These are phyloP conservation scores for Microglena sp. DNA, from an alignment of 139 green algal species.

Conservation along the genomic window DNA sequence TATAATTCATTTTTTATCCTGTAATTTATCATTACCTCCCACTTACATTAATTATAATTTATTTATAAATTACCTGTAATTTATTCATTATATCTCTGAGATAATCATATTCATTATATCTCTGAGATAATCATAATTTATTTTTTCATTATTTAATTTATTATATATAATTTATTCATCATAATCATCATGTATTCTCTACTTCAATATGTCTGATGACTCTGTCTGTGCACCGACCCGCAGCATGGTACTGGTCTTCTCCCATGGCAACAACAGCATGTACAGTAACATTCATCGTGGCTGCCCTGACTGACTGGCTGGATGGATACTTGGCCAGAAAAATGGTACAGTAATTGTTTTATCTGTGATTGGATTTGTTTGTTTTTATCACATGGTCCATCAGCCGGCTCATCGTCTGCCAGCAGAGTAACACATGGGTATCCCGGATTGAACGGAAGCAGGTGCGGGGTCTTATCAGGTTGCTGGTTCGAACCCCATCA, in stretches of 20 bases:
- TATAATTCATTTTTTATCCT: too few relatives aligned
- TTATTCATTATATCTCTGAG: too few relatives aligned
- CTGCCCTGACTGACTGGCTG: constrained; percentile 88
- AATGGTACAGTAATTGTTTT: constrained; percentile 42
- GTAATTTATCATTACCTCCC: too few relatives aligned
- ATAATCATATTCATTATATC: too few relatives aligned
- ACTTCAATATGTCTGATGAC: neutral
- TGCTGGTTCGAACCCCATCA: too few relatives aligned
- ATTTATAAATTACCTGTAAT: too few relatives aligned
- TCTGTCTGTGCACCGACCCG: neutral
- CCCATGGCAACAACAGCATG: constrained; percentile 24
- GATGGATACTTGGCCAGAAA: constrained; percentile 91
- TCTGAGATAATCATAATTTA: neutral
- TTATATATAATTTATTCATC: neutral
- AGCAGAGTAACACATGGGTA: too few relatives aligned
- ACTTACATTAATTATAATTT: too few relatives aligned
- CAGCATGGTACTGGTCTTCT: constrained; percentile 52
- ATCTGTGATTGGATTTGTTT: neutral
- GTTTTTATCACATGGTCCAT: neutral
- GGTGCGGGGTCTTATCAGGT: too few relatives aligned
- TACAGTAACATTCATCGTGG: constrained; percentile 66
- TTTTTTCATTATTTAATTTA: neutral
- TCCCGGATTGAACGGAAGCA: too few relatives aligned
- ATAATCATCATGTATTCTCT: neutral
- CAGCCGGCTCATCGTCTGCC: too few relatives aligned